Percentiles rank a stretch among this genome's conserved stretches.
phyloP scores from a whole-genome alignment of 306 rosid genomes.

The Inga oerstediana region DNA sequence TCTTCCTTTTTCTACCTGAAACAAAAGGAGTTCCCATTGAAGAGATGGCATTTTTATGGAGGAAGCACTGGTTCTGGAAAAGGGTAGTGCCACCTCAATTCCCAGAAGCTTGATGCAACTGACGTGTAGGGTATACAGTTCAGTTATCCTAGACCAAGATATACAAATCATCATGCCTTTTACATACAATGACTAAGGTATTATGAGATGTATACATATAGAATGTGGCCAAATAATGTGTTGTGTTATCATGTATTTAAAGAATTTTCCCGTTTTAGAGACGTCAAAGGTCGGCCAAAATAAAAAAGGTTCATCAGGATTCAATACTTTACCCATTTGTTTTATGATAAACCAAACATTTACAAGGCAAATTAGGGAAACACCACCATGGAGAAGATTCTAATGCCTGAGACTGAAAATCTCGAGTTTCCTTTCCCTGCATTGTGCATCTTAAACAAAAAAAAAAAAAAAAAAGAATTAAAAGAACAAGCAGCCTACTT shows the following conservation, averaged over 20 bases:
- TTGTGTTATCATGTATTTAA: neutral
- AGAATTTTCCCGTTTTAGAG: neutral
- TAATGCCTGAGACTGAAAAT: neutral
- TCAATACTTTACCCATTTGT: neutral
- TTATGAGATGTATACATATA: neutral
- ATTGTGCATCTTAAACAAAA: neutral
- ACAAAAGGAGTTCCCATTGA: slow-evolving; percentile 56
- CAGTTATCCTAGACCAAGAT: neutral
- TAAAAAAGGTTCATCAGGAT: neutral
- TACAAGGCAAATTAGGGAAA: neutral
- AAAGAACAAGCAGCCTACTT: neutral
- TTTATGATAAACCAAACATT: neutral
- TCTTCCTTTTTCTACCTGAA: slow-evolving; percentile 44
- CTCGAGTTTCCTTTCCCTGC: neutral
- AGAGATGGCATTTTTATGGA: slow-evolving; percentile 48
- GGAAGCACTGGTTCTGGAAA: slow-evolving; percentile 55
- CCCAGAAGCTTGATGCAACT: neutral
- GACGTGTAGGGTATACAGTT: neutral
- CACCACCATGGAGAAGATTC: neutral
- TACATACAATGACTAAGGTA: neutral
- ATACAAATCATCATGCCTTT: neutral
- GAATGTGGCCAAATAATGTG: neutral
- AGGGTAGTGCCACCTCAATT: slow-evolving; percentile 37
- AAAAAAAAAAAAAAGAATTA: neutral
- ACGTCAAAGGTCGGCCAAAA: neutral